These are phyloP conservation scores for Neophaeococcomyces aloes DNA, from an alignment of 2,329 filamentous ascomycete genomes.

Conservation along the genomic window DNA sequence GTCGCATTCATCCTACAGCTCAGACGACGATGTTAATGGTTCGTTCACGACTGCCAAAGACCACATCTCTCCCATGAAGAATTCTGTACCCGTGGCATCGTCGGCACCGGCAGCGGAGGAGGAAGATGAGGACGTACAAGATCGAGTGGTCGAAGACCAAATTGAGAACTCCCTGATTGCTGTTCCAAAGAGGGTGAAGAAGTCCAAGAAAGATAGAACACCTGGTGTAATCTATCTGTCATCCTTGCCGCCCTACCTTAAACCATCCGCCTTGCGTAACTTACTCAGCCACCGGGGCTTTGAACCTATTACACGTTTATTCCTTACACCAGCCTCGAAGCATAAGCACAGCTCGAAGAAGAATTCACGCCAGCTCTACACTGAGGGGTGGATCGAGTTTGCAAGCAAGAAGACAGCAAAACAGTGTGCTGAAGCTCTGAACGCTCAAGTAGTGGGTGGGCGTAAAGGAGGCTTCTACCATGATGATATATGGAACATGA, in stretches of 20 bases:
- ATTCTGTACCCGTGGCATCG: constrained; percentile 9
- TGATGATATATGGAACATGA: constrained; percentile 39
- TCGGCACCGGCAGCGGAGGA: constrained; percentile 24
- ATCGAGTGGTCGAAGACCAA: not conserved
- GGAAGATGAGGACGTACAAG: constrained; percentile 34
- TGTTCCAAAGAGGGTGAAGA: constrained; percentile 5
- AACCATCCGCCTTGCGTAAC: constrained; percentile 36
- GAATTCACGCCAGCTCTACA: constrained; percentile 33
- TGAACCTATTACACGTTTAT: constrained; percentile 33
- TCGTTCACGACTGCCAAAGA: not conserved
- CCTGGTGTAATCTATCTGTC: constrained; percentile 36
- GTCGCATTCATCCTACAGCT: constrained; percentile 18
- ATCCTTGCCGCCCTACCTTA: constrained; percentile 38
- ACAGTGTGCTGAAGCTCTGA: constrained; percentile 36
- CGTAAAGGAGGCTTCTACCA: constrained; percentile 37
- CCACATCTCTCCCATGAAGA: constrained; percentile 11
- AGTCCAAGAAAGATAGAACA: constrained; percentile 26
- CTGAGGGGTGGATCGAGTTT: constrained; percentile 40
- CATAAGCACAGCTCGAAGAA: constrained; percentile 25
- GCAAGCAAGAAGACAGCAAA: constrained; percentile 36
- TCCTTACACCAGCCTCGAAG: constrained; percentile 31
- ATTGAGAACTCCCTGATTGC: not conserved
- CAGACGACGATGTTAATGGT: constrained; percentile 26
- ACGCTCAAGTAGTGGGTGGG: constrained; percentile 34
- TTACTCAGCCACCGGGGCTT: constrained; percentile 34